These are phyloP conservation scores for Phymatotrichopsis omnivora DNA, from an alignment of 2,329 filamentous ascomycete genomes.

Conservation along the genomic window DNA sequence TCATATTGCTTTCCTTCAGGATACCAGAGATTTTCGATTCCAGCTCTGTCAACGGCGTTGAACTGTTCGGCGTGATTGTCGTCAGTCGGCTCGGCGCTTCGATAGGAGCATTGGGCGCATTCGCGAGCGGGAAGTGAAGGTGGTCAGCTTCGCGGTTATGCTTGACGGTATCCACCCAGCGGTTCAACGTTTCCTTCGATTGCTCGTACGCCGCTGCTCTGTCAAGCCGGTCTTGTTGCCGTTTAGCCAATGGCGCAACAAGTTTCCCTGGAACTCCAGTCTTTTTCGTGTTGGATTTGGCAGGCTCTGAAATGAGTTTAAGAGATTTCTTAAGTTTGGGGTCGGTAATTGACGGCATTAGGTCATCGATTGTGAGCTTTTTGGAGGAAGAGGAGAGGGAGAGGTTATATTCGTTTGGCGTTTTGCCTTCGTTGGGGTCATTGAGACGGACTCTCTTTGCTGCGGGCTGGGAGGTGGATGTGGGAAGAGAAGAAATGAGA, in stretches of 20 bases:
- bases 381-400: conserved; percentile 50
- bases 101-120: conserved; percentile 50
- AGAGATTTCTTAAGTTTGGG: conserved; percentile 66
- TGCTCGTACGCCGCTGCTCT: conserved; percentile 76
- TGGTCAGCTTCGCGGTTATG: conserved; percentile 86
- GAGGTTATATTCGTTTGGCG: conserved; percentile 50
- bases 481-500: conserved; percentile 56
- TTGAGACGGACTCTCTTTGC: conserved; percentile 27
- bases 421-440: conserved; percentile 35
- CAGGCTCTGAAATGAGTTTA: conserved; percentile 60
- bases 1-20: conserved; percentile 67
- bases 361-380: conserved; percentile 65
- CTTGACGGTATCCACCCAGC: conserved; percentile 94
- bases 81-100: conserved; percentile 52
- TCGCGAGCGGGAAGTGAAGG: conserved; percentile 72
- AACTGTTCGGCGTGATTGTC: conserved; percentile 48
- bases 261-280: conserved; percentile 58
- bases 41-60: conserved; percentile 64
- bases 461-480: conserved; percentile 34
- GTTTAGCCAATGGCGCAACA: conserved; percentile 68
- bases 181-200: conserved; percentile 78
- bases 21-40: conserved; percentile 81
- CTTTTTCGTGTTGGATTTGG: conserved; percentile 45
- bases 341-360: conserved; percentile 63
- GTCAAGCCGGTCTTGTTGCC: conserved; percentile 77